These are phyloP conservation scores for Scleroderma citrinum DNA, from an alignment of 768 basidiomycete species.

Conservation along the genomic window DNA sequence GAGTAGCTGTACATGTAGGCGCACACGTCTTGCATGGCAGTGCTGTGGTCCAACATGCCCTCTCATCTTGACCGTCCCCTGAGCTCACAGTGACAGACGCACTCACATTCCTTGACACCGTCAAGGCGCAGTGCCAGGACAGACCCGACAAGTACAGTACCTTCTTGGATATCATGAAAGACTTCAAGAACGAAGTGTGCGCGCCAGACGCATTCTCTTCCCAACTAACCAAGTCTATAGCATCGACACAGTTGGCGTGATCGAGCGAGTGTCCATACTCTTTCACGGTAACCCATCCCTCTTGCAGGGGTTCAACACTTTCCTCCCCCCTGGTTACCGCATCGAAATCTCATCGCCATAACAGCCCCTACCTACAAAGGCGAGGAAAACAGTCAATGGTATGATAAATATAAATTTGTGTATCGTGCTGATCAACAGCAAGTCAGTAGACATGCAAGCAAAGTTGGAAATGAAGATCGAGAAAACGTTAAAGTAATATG, in stretches of 20 bases:
- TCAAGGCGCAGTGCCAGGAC: conserved; percentile 84
- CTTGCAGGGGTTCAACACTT: conserved; percentile 97
- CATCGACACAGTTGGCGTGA: conserved; percentile 96
- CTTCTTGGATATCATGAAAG: conserved; percentile 97
- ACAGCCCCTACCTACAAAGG: too few species aligned
- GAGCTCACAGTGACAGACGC: conserved; percentile 93
- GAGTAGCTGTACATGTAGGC: too few species aligned
- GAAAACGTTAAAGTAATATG: neutral
- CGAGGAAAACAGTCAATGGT: neutral
- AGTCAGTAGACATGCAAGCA: neutral
- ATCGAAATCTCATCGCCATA: conserved; percentile 82
- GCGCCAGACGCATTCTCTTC: conserved; percentile 20
- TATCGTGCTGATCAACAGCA: neutral
- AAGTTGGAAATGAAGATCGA: neutral
- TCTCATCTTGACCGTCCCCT: too few species aligned
- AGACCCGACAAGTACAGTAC: conserved; percentile 91
- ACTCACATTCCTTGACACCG: conserved; percentile 87
- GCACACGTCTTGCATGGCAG: too few species aligned
- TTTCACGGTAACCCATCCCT: conserved; percentile 87
- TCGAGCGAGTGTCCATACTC: conserved; percentile 86
- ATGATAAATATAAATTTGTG: neutral
- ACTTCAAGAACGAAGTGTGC: conserved; percentile 91
- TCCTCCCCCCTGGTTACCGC: conserved; percentile 89
- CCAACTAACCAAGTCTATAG: conserved; percentile 33
- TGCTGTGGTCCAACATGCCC: too few species aligned